Conservation (phyloP, 2,329 filamentous ascomycete species). For the Zymoseptoria pseudotritici region DNA sequence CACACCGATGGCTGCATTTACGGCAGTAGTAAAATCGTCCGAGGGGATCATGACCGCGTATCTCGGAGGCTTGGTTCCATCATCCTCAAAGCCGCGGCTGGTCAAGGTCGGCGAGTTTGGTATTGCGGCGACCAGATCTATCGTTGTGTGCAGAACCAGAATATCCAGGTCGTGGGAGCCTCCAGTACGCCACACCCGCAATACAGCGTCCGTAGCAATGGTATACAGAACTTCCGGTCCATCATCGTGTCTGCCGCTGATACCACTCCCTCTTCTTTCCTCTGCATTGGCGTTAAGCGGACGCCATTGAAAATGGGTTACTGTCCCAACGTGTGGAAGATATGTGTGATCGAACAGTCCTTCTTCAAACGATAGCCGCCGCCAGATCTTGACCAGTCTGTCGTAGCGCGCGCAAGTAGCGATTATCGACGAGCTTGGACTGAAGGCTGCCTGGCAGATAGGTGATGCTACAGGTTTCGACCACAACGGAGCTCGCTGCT, state of each 20-base stretch:
- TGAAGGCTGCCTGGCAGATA: slow-evolving; percentile 67
- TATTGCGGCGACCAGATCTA: slow-evolving; percentile 69
- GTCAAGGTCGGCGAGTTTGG: slow-evolving; percentile 24
- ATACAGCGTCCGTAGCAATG: slow-evolving; percentile 68
- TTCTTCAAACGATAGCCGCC: slow-evolving; percentile 76
- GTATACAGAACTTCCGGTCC: slow-evolving; percentile 83
- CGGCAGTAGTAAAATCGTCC: slow-evolving; percentile 65
- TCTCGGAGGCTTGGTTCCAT: slow-evolving; percentile 20
- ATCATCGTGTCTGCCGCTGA: slow-evolving; percentile 24
- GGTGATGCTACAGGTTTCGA: slow-evolving; percentile 64
- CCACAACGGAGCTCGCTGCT: slow-evolving; percentile 54
- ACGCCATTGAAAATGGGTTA: slow-evolving; percentile 82
- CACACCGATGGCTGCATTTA: slow-evolving; percentile 46
- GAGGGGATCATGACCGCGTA: slow-evolving; percentile 80
- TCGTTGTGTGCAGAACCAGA: slow-evolving; percentile 69
- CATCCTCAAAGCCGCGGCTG: slow-evolving; percentile 43
- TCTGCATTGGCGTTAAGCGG: slow-evolving; percentile 59
- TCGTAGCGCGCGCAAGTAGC: slow-evolving; percentile 74
- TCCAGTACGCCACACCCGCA: slow-evolving; percentile 76
- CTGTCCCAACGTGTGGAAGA: slow-evolving; percentile 69
- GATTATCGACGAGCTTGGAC: slow-evolving; percentile 79
- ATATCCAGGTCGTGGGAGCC: slow-evolving; percentile 65
- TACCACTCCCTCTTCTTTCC: slow-evolving; percentile 40
- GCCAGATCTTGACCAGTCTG: slow-evolving; percentile 85
- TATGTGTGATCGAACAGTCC: slow-evolving; percentile 87